These are phyloP conservation scores for Saccharomycopsis olivae DNA, from an alignment of 805 yeast species.

Conservation along the genomic window DNA sequence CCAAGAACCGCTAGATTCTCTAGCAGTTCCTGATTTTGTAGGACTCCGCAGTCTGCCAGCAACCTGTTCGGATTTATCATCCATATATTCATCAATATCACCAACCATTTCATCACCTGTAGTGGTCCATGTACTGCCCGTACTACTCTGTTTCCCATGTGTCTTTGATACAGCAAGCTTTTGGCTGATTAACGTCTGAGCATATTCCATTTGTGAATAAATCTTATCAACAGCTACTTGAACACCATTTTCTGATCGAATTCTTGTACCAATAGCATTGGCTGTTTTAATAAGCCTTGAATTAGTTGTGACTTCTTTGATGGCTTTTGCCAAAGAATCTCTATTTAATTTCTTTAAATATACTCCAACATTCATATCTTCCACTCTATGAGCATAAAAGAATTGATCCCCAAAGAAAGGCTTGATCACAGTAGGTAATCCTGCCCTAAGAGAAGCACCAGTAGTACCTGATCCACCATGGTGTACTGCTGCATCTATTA, in stretches of 20 bases:
- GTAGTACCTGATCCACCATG: slow-evolving; percentile 98
- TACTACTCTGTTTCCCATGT: background rate
- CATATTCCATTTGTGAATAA: slow-evolving; percentile 73
- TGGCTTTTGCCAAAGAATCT: slow-evolving; percentile 52
- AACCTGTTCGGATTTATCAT: too few species aligned
- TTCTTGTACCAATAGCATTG: slow-evolving; percentile 44
- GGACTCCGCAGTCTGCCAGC: too few species aligned
- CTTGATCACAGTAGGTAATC: slow-evolving; percentile 81
- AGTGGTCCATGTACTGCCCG: background rate
- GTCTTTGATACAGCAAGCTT: background rate
- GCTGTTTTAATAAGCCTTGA: slow-evolving; percentile 63
- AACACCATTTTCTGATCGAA: slow-evolving; percentile 74
- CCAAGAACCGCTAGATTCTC: slow-evolving; percentile 9
- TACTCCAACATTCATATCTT: slow-evolving; percentile 81
- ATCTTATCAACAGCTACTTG: slow-evolving; percentile 61
- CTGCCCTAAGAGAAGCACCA: slow-evolving; percentile 80
- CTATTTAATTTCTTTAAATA: slow-evolving; percentile 57
- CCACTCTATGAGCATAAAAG: slow-evolving; percentile 79
- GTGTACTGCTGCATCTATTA: slow-evolving; percentile 88
- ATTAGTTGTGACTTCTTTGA: slow-evolving; percentile 58
- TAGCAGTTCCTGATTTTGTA: too few species aligned
- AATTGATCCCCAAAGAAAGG: slow-evolving; percentile 97
- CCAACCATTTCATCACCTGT: background rate
- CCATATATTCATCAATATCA: slow-evolving; percentile 10
- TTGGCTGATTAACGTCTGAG: slow-evolving; percentile 34